Evolutionary conservation across 805 yeast genomes (phyloP).

Genomic region (Saturnispora zaruensis): DNA sequence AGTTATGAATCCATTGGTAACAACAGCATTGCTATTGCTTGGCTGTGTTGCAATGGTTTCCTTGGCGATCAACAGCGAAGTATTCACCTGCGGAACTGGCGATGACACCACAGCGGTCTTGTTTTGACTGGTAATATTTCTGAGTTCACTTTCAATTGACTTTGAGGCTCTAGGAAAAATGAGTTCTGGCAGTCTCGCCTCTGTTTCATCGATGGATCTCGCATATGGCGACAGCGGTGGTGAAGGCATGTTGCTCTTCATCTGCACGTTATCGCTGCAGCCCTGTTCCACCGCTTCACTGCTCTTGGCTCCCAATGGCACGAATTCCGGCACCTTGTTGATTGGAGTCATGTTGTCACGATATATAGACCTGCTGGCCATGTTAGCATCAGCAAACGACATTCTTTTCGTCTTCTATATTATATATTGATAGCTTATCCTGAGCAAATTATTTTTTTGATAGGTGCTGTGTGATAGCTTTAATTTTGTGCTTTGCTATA

Average conservation of each 20-base stretch:
- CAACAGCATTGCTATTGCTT: not conserved
- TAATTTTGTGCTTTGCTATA: not conserved
- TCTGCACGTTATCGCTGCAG: not conserved
- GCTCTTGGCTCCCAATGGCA: not conserved
- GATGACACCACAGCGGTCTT: not conserved
- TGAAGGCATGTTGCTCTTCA: slow-evolving; percentile 23
- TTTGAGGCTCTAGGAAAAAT: slow-evolving; percentile 22
- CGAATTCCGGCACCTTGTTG: slow-evolving; percentile 1
- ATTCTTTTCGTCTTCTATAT: not conserved
- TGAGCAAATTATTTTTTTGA: not conserved
- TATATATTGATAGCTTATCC: not conserved
- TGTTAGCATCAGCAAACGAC: not conserved
- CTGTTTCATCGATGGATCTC: slow-evolving; percentile 21
- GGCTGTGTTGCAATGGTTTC: not conserved
- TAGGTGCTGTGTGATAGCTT: not conserved
- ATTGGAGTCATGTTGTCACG: slow-evolving; percentile 1
- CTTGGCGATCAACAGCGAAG: slow-evolving; percentile 7
- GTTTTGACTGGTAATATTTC: slow-evolving; percentile 6
- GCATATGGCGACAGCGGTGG: slow-evolving; percentile 33
- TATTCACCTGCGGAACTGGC: slow-evolving; percentile 4
- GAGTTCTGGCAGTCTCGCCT: slow-evolving; percentile 23
- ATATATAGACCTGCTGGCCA: not conserved
- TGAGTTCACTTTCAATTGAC: slow-evolving; percentile 12
- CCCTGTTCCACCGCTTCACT: not conserved
- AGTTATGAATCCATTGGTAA: not conserved